Conservation (phyloP, 140 eudicot genomes). For the Bidens hawaiensis region DNA sequence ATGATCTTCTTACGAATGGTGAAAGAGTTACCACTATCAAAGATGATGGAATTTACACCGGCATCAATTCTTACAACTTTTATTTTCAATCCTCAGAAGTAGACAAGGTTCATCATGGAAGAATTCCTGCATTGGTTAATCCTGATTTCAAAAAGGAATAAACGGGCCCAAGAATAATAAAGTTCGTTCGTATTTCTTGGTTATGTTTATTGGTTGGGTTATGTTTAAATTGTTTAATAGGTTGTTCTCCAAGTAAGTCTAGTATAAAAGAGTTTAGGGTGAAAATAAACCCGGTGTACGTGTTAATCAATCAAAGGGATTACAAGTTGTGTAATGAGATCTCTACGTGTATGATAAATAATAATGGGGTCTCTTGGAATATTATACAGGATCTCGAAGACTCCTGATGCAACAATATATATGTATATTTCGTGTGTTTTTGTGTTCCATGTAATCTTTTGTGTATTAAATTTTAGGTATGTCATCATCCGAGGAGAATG, state of each 20-base stretch:
- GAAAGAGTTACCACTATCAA: not conserved
- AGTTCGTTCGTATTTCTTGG: not conserved
- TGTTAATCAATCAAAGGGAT: not conserved
- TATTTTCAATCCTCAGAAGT: not conserved
- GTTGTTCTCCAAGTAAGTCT: too few species aligned
- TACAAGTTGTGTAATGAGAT: not conserved
- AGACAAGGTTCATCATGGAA: not conserved
- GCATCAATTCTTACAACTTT: not conserved
- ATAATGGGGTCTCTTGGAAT: too few species aligned
- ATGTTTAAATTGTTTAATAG: too few species aligned
- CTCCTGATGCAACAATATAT: too few species aligned
- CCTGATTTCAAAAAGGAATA: not conserved
- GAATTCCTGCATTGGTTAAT: not conserved
- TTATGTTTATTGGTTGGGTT: not conserved
- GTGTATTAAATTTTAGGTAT: too few species aligned
- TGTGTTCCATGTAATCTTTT: too few species aligned
- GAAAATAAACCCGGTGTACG: too few species aligned
- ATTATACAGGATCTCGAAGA: too few species aligned
- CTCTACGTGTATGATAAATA: not conserved
- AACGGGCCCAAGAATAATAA: not conserved
- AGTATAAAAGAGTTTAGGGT: too few species aligned
- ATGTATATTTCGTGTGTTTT: too few species aligned
- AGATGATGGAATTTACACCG: slow-evolving; percentile 8
- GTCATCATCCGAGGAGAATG: too few species aligned
- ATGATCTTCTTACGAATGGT: not conserved